phyloP scores from a whole-genome alignment of 345 rosid species.

The Gossypium rotundifolium region DNA sequence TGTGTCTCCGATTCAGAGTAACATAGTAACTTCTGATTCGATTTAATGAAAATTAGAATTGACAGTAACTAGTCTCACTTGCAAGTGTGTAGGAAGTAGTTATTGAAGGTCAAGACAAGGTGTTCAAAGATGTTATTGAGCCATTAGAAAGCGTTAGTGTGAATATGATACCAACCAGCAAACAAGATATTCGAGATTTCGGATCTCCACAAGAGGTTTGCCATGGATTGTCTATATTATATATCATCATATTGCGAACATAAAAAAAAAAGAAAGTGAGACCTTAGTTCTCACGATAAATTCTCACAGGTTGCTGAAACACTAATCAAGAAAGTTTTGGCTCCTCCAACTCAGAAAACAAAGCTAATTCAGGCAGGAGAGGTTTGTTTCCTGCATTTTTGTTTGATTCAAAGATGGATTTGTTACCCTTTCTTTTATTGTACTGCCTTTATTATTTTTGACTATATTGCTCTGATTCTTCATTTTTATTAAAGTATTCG shows the following conservation, averaged over 20 bases:
- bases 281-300: slow-evolving; percentile 4
- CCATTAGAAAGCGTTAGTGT: slow-evolving; percentile 88
- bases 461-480: neutral
- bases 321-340: slow-evolving; percentile 65
- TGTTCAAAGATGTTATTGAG: slow-evolving; percentile 89
- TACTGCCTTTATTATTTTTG: neutral
- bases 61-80: slow-evolving; percentile 2
- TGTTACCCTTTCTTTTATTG: neutral
- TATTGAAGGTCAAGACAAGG: slow-evolving; percentile 88
- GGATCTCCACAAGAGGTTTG: slow-evolving; percentile 83
- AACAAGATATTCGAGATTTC: slow-evolving; percentile 69
- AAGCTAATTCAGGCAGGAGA: slow-evolving; percentile 60
- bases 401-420: neutral
- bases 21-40: neutral
- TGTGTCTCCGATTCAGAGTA: neutral
- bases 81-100: slow-evolving; percentile 53
- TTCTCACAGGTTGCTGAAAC: slow-evolving; percentile 75
- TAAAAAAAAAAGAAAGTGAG: neutral
- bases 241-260: neutral
- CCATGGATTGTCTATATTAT: neutral
- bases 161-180: slow-evolving; percentile 54
- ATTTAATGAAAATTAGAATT: neutral
- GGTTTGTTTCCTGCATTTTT: slow-evolving; percentile 34
- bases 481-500: neutral
- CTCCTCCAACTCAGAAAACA: slow-evolving; percentile 81